phyloP scores from a whole-genome alignment of 768 basidiomycete genomes.

The Amylocystis lapponica region DNA sequence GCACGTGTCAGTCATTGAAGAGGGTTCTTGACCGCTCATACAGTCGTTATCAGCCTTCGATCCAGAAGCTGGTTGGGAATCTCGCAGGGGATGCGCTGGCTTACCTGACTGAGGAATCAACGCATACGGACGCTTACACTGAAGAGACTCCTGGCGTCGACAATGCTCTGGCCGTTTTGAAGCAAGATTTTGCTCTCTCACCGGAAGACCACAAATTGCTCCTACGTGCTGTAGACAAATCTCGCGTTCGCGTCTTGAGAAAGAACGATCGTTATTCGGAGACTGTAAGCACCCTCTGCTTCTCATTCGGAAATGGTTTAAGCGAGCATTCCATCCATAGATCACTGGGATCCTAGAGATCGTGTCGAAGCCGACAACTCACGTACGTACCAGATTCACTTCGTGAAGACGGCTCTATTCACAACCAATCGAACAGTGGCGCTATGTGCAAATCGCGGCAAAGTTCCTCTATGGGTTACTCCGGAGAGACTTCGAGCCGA shows the following conservation, averaged over 20 bases:
- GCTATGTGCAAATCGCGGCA: slow-evolving; percentile 70
- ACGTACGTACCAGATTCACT: slow-evolving; percentile 43
- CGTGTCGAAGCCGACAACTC: slow-evolving; percentile 57
- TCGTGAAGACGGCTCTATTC: slow-evolving; percentile 3
- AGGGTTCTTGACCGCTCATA: background rate
- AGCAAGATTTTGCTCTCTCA: slow-evolving; percentile 41
- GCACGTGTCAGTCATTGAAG: slow-evolving; percentile 36
- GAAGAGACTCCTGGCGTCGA: slow-evolving; percentile 44
- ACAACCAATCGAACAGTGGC: slow-evolving; percentile 49
- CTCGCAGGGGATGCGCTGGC: slow-evolving; percentile 58
- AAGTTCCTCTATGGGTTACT: slow-evolving; percentile 57
- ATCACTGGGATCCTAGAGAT: slow-evolving; percentile 54
- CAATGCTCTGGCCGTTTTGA: slow-evolving; percentile 42
- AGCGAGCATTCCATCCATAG: slow-evolving; percentile 20
- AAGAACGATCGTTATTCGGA: slow-evolving; percentile 42
- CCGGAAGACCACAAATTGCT: slow-evolving; percentile 40
- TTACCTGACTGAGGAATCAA: slow-evolving; percentile 58
- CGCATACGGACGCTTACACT: slow-evolving; percentile 56
- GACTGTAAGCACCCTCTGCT: slow-evolving; percentile 34
- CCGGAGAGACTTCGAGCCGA: slow-evolving; percentile 52
- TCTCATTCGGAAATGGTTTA: background rate
- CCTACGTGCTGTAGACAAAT: slow-evolving; percentile 37
- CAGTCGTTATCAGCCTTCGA: slow-evolving; percentile 48
- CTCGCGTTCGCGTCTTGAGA: slow-evolving; percentile 34
- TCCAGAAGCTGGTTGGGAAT: slow-evolving; percentile 62